Evolutionary conservation across 2,329 filamentous ascomycete species (phyloP).

Genomic region (Microcyclosporella mali): DNA sequence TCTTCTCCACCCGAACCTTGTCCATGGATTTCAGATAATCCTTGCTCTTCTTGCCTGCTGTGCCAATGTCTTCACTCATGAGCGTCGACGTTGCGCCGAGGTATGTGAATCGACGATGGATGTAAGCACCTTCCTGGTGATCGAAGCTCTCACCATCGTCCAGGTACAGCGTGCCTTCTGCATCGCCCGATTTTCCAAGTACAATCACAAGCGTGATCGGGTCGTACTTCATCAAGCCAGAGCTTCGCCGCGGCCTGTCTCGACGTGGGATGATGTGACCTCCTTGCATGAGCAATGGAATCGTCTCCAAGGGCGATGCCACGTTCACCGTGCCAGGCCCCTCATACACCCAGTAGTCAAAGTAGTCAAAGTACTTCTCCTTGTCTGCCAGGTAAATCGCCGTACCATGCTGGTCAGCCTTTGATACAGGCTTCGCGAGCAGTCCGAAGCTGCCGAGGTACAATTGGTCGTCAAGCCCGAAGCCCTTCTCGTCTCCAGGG

Average conservation of each 20-base stretch:
- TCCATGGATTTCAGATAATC: slow-evolving; percentile 75
- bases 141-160: slow-evolving; percentile 95
- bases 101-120: slow-evolving; percentile 75
- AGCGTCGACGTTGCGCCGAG: slow-evolving; percentile 50
- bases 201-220: slow-evolving; percentile 86
- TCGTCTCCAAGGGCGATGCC: slow-evolving; percentile 72
- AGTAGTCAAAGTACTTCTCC: slow-evolving; percentile 93
- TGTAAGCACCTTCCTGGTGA: slow-evolving; percentile 76
- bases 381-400: slow-evolving; percentile 84
- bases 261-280: slow-evolving; percentile 88
- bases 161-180: slow-evolving; percentile 76
- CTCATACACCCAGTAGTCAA: slow-evolving; percentile 72
- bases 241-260: slow-evolving; percentile 78
- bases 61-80: slow-evolving; percentile 61
- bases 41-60: slow-evolving; percentile 57
- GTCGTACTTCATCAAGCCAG: slow-evolving; percentile 84
- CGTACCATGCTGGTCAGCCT: slow-evolving; percentile 64
- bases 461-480: slow-evolving; percentile 84
- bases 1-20: slow-evolving; percentile 71
- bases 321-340: slow-evolving; percentile 68
- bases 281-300: slow-evolving; percentile 85
- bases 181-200: slow-evolving; percentile 61
- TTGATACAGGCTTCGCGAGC: slow-evolving; percentile 84
- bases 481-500: slow-evolving; percentile 78
- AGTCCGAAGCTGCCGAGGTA: slow-evolving; percentile 85